A percentile compares a stretch with the other conserved stretches of the same genome.
These are phyloP conservation scores for Penicillium sp. DNA, from an alignment of 2,329 filamentous ascomycete species.

Conservation along the genomic window DNA sequence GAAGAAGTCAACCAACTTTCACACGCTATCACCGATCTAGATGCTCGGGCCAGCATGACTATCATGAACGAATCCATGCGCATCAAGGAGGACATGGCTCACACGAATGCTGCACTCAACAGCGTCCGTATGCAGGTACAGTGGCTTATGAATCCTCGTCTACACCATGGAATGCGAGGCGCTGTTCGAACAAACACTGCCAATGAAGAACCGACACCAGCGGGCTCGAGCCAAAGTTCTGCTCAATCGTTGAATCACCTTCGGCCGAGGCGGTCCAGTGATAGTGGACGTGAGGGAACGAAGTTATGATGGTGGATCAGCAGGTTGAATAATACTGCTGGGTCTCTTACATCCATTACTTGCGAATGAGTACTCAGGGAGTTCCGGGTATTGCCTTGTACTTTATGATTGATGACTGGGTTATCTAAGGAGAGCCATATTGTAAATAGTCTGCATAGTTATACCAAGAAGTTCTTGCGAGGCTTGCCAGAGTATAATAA, in stretches of 20 bases:
- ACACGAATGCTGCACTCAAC: constrained; percentile 58
- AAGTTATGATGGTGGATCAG: constrained; percentile 25
- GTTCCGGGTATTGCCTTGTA: not conserved
- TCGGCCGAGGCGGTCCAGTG: constrained; percentile 38
- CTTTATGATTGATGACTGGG: constrained; percentile 1
- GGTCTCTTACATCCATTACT: not conserved
- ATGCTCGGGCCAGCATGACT: constrained; percentile 59
- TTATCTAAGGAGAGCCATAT: not conserved
- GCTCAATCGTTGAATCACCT: constrained; percentile 24
- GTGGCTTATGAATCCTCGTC: constrained; percentile 57
- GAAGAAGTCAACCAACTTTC: constrained; percentile 56
- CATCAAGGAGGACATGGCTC: constrained; percentile 59
- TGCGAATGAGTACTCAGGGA: not conserved
- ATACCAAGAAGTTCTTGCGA: too few relatives aligned
- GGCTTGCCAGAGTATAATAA: too few relatives aligned
- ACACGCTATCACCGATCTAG: constrained; percentile 55
- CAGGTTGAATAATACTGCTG: not conserved
- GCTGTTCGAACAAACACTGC: constrained; percentile 20
- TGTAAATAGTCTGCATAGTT: too few relatives aligned
- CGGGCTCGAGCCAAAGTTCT: constrained; percentile 27
- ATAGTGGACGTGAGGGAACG: constrained; percentile 43
- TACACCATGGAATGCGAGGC: constrained; percentile 44
- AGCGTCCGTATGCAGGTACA: constrained; percentile 59
- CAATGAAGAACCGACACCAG: constrained; percentile 18
- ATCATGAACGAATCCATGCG: constrained; percentile 61